Evolutionary conservation across 192 early-diverging fungal genomes (phyloP).

Genomic region (Funneliformis mosseae): DNA sequence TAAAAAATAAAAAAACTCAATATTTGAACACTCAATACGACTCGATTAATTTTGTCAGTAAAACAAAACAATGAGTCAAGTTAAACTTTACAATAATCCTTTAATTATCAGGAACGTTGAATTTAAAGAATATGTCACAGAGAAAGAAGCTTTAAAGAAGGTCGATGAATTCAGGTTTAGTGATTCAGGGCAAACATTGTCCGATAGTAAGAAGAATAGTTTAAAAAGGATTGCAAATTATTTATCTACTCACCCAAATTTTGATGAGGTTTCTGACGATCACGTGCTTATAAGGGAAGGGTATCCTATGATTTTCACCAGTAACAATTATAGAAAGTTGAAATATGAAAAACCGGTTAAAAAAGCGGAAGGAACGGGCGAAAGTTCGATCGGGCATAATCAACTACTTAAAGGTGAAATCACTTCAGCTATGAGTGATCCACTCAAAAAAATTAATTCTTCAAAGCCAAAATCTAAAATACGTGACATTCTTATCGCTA

Average conservation of each 20-base stretch:
- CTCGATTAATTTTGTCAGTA: too few relatives aligned
- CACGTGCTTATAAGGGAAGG: not conserved
- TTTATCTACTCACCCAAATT: not conserved
- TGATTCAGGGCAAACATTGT: not conserved
- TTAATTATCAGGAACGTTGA: not conserved
- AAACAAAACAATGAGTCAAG: not conserved
- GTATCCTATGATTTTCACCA: not conserved
- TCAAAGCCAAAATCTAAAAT: not conserved
- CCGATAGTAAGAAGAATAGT: not conserved
- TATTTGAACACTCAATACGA: too few relatives aligned
- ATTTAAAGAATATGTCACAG: not conserved
- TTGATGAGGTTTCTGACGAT: not conserved
- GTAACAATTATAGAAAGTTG: not conserved
- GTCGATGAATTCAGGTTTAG: not conserved
- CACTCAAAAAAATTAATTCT: not conserved
- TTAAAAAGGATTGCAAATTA: not conserved
- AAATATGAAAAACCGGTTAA: not conserved
- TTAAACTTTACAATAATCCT: not conserved
- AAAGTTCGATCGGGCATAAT: not conserved
- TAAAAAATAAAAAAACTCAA: too few relatives aligned
- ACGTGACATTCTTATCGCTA: not conserved
- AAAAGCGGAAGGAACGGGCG: not conserved
- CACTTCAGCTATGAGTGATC: not conserved
- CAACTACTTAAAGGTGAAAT: not conserved
- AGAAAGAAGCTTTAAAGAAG: not conserved